Base-by-base conservation (phyloP, 2,329 filamentous ascomycete species). In the Apiospora arundinis region DNA sequence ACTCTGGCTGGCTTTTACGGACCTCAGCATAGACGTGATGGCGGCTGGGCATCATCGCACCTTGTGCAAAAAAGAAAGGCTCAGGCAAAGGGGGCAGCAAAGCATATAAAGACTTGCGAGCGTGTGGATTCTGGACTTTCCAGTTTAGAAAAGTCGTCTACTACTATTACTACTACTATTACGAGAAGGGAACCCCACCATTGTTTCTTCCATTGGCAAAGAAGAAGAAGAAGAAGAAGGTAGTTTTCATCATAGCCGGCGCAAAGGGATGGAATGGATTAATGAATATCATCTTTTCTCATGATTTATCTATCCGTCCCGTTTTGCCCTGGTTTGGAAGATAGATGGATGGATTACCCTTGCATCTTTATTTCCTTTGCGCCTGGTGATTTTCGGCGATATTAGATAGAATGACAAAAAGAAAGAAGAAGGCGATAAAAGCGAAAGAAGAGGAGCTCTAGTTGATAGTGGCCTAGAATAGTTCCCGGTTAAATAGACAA, bases 241-340 rank as follows among this genome's bases (percentile, higher is more conserved):
- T 60, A 60, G 56, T 63, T 42, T 42, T 45, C 56, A 63, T 32
- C 32, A 40, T 63, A 63, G 56, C 56, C 32, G 56, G 56, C 56
- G 56, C 56, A 63, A 63, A 63, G 56, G 56, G 56, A 40, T 40
- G 56, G 56, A 63, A 63, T 40, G 56, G 56, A 40, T 63, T 23
- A 63, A 63, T 63, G 56, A 63, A 56, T n/a, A 63, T 16, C 56
- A 63, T 63, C 56, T 63, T 40, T 63, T 40, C 56, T 63, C 56
- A 63, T 63, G 56, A 63, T n/a, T 32, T 40, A 4, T 45, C 14
- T 45, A 45, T 14, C 21, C 40, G 16, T 28, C 18, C 52, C 16
- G 32, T 6, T 32, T 32, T 32, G 32, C 11, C 16, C 28, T 18
- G 28, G 52, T 18, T 60, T 42, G 9, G 40, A 42, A 42, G 42